phyloP scores from a whole-genome alignment of 129 eudicot species.

The Cynara cardunculus region DNA sequence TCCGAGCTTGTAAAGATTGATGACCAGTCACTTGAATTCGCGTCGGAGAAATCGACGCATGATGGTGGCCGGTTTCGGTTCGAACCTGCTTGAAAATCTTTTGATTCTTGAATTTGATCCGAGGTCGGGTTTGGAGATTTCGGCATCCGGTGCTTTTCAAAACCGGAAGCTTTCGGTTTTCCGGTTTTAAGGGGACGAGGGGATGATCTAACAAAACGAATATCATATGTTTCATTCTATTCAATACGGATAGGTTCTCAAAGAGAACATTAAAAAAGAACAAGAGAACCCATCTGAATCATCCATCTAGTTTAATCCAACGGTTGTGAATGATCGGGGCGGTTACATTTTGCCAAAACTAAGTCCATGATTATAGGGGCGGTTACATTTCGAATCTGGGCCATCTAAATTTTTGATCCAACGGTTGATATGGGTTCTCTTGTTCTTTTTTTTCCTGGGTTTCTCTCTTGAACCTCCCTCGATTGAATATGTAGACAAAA shows the following conservation, averaged over 20 bases:
- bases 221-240: background rate
- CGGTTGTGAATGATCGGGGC: too few species aligned
- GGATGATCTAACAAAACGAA: constrained; percentile 41
- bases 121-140: constrained; percentile 36
- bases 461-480: too few species aligned
- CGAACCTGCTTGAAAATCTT: constrained; percentile 18
- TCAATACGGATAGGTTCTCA: background rate
- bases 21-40: constrained; percentile 79
- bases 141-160: constrained; percentile 5
- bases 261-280: background rate
- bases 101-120: constrained; percentile 33
- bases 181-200: constrained; percentile 54
- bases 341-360: too few species aligned
- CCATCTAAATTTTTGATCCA: too few species aligned
- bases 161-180: constrained; percentile 14
- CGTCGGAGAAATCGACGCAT: constrained; percentile 55
- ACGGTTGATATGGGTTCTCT: background rate
- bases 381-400: too few species aligned
- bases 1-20: constrained; percentile 87
- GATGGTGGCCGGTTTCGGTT: constrained; percentile 32
- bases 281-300: background rate
- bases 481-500: background rate
- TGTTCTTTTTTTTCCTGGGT: too few species aligned
- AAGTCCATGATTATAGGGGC: too few species aligned
- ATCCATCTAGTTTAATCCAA: background rate